A percentile compares a stretch with the other conserved stretches of the same genome.
Evolutionary conservation across 495 filamentous ascomycete species (phyloP).

Genomic region (Thozetella sp.): DNA sequence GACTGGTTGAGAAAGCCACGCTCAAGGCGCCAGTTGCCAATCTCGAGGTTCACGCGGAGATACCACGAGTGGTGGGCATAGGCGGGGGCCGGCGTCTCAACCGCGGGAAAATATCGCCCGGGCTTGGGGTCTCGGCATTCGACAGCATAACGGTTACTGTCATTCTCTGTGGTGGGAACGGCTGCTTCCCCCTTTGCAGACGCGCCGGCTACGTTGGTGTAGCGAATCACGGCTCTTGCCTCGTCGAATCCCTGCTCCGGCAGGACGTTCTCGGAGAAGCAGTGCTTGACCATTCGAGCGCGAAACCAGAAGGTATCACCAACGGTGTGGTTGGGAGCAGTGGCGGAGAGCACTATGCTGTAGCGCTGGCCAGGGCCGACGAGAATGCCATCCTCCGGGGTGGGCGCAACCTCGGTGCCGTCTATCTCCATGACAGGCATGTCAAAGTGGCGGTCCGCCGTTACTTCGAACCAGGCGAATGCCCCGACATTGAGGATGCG

Average conservation of each 20-base stretch:
- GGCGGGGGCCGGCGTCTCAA: constrained; percentile 35
- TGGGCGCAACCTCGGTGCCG: constrained; percentile 65
- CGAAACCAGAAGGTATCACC: constrained; percentile 63
- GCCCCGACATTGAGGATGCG: constrained; percentile 69
- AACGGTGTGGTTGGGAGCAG: constrained; percentile 47
- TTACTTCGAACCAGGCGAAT: constrained; percentile 59
- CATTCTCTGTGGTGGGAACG: constrained; percentile 33
- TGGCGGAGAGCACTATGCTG: constrained; percentile 61
- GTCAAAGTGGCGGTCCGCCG: constrained; percentile 44
- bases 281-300: constrained; percentile 57
- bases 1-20: constrained; percentile 58
- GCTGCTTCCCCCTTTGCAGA: constrained; percentile 4
- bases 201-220: constrained; percentile 18
- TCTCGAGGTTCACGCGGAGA: constrained; percentile 54
- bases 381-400: constrained; percentile 47
- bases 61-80: constrained; percentile 45
- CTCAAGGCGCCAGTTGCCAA: constrained; percentile 53
- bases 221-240: constrained; percentile 55
- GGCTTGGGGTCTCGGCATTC: constrained; percentile 27
- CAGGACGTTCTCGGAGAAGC: constrained; percentile 47
- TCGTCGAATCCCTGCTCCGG: constrained; percentile 49
- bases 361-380: constrained; percentile 70
- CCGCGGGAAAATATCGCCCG: constrained; percentile 32
- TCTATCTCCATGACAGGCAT: constrained; percentile 70
- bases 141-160: constrained; percentile 31